These are phyloP conservation scores for Arabidopsis lyrata DNA, from an alignment of 441 rosid genomes.

Conservation along the genomic window DNA sequence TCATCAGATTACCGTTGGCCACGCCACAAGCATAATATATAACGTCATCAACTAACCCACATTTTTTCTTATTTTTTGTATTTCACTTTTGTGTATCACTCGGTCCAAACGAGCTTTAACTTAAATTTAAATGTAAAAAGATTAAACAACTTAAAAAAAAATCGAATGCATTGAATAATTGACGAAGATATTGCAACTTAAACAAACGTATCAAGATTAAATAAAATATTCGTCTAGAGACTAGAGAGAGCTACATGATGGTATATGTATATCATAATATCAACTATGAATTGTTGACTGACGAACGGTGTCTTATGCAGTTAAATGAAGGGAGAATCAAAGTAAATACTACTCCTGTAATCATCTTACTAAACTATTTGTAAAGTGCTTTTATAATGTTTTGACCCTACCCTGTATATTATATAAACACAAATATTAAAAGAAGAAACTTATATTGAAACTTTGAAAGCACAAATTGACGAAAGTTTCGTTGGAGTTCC, in stretches of 20 bases:
- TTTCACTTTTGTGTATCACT: constrained; percentile 24
- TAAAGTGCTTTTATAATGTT: constrained; percentile 23
- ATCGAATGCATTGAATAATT: neutral
- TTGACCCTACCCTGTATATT: constrained; percentile 10
- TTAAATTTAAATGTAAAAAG: neutral
- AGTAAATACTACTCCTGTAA: neutral
- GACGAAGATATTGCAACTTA: neutral
- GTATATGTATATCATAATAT: neutral
- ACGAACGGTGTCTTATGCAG: constrained; percentile 31
- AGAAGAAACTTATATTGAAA: neutral
- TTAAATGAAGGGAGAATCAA: constrained; percentile 31
- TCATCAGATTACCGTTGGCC: constrained; percentile 4
- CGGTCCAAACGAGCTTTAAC: constrained; percentile 16
- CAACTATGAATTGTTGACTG: constrained; percentile 3
- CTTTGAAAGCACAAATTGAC: constrained; percentile 10
- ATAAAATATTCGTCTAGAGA: neutral
- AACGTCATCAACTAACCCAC: constrained; percentile 16
- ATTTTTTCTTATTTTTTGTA: neutral
- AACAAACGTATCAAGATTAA: constrained; percentile 26
- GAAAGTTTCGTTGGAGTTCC: constrained; percentile 45
- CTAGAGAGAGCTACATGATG: constrained; percentile 21
- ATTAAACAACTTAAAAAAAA: neutral
- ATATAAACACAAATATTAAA: neutral
- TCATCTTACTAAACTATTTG: neutral
- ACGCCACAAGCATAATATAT: constrained; percentile 10